Conservation (phyloP, 768 basidiomycete species). For the Auricularia sp. region DNA sequence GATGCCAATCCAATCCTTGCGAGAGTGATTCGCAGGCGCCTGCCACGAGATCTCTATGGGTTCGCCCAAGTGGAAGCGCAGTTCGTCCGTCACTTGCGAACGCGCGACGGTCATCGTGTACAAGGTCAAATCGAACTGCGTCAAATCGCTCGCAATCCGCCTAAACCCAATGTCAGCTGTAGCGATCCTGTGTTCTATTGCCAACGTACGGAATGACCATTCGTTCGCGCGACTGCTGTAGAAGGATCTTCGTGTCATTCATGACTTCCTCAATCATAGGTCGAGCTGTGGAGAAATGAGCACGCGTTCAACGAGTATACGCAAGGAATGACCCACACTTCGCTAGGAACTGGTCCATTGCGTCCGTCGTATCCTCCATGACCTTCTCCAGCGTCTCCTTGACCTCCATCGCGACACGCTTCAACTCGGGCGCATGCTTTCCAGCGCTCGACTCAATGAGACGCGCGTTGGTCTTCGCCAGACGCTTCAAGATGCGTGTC, state of each 20-base stretch:
- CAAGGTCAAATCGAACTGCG: constrained; percentile 66
- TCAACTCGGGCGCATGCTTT: constrained; percentile 75
- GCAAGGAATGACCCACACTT: constrained; percentile 49
- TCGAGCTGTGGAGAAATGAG: constrained; percentile 42
- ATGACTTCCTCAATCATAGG: constrained; percentile 84
- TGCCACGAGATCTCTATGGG: constrained; percentile 80
- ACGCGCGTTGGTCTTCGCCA: constrained; percentile 73
- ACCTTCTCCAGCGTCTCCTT: constrained; percentile 94
- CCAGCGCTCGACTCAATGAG: constrained; percentile 67
- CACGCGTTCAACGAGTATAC: not conserved
- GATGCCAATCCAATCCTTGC: constrained; percentile 93
- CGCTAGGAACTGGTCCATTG: constrained; percentile 85
- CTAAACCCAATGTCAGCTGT: constrained; percentile 25
- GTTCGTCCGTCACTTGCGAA: constrained; percentile 39
- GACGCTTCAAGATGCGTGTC: constrained; percentile 94
- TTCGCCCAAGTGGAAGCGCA: constrained; percentile 82
- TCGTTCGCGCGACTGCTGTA: constrained; percentile 85
- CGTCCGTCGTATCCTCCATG: constrained; percentile 87
- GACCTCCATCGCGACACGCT: constrained; percentile 80
- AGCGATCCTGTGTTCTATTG: not conserved
- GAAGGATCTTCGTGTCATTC: constrained; percentile 82
- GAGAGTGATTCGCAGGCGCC: constrained; percentile 76
- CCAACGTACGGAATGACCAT: constrained; percentile 79
- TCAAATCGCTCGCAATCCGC: constrained; percentile 74
- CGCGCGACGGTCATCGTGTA: constrained; percentile 62